Conservation (phyloP, 352 stramenopile genomes). For the Pythium dissimile region DNA sequence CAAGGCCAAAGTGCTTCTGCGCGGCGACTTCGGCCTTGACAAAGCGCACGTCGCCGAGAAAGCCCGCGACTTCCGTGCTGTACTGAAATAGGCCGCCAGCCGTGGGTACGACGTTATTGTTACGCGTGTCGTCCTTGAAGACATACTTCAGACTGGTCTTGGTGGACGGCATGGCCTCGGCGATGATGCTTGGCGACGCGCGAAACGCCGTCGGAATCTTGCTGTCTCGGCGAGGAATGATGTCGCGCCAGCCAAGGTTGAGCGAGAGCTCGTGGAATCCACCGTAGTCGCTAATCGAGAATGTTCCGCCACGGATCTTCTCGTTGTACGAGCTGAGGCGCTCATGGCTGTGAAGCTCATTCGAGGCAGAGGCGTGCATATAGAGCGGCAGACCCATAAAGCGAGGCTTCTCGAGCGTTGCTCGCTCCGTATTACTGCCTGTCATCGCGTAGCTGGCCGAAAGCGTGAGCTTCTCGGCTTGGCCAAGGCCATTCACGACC, state of each 20-base stretch:
- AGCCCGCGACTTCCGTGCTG: slow-evolving; percentile 82
- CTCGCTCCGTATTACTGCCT: slow-evolving; percentile 80
- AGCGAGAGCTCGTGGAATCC: slow-evolving; percentile 83
- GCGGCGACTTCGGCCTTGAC: slow-evolving; percentile 83
- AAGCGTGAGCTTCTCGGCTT: slow-evolving; percentile 82
- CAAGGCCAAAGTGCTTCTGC: slow-evolving; percentile 77
- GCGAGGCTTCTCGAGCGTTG: slow-evolving; percentile 83
- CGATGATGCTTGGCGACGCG: slow-evolving; percentile 87
- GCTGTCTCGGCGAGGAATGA: slow-evolving; percentile 77
- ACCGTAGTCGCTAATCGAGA: slow-evolving; percentile 85
- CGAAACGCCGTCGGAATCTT: slow-evolving; percentile 88
- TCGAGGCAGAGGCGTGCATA: slow-evolving; percentile 67
- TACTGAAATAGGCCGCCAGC: slow-evolving; percentile 88
- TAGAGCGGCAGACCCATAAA: slow-evolving; percentile 82
- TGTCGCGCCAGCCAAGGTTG: slow-evolving; percentile 83
- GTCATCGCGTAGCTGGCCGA: slow-evolving; percentile 80
- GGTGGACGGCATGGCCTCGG: slow-evolving; percentile 86
- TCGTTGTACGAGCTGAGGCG: slow-evolving; percentile 88
- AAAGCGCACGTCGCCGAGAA: slow-evolving; percentile 88
- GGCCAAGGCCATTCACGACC: slow-evolving; percentile 78
- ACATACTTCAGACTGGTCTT: slow-evolving; percentile 92
- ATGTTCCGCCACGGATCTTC: slow-evolving; percentile 76
- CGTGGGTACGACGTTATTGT: slow-evolving; percentile 86
- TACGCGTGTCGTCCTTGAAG: slow-evolving; percentile 88
- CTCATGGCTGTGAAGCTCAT: slow-evolving; percentile 87